Conservation (phyloP, 2,329 filamentous ascomycete genomes). For the Elsinoe arachidis region DNA sequence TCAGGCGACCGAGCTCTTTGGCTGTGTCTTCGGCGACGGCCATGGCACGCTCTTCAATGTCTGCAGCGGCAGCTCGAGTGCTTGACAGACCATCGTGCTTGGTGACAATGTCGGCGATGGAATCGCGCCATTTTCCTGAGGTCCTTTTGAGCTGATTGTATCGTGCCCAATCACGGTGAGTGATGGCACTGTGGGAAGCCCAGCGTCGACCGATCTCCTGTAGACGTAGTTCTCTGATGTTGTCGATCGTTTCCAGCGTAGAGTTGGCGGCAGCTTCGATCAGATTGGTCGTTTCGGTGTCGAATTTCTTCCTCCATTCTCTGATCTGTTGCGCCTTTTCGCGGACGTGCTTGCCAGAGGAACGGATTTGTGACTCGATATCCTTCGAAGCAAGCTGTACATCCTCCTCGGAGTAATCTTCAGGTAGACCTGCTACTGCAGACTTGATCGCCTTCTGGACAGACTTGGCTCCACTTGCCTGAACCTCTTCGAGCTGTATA, state of each 20-base stretch:
- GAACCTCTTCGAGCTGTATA: constrained; percentile 57
- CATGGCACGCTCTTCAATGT: constrained; percentile 74
- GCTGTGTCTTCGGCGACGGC: constrained; percentile 67
- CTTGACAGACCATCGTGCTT: constrained; percentile 61
- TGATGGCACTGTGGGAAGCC: constrained; percentile 92
- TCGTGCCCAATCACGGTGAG: constrained; percentile 94
- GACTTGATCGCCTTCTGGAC: constrained; percentile 60
- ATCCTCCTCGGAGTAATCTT: constrained; percentile 47
- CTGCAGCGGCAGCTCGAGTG: constrained; percentile 58
- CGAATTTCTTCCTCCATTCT: constrained; percentile 65
- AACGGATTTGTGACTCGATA: constrained; percentile 50
- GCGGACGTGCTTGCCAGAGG: constrained; percentile 65
- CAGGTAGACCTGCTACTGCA: constrained; percentile 47
- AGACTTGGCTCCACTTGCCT: constrained; percentile 52
- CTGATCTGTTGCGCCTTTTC: constrained; percentile 67
- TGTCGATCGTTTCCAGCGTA: constrained; percentile 73
- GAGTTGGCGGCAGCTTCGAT: constrained; percentile 67
- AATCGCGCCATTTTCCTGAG: constrained; percentile 74
- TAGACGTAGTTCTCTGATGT: constrained; percentile 72
- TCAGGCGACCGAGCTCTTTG: constrained; percentile 68
- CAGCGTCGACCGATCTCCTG: constrained; percentile 88
- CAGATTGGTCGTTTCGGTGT: constrained; percentile 58
- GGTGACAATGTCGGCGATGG: constrained; percentile 68
- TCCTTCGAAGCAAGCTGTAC: constrained; percentile 45
- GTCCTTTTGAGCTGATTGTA: constrained; percentile 81